Evolutionary conservation across 345 rosid species (phyloP), one percentile per base, ranked within the genome.

Genomic region (Boechera divaricarpa): DNA sequence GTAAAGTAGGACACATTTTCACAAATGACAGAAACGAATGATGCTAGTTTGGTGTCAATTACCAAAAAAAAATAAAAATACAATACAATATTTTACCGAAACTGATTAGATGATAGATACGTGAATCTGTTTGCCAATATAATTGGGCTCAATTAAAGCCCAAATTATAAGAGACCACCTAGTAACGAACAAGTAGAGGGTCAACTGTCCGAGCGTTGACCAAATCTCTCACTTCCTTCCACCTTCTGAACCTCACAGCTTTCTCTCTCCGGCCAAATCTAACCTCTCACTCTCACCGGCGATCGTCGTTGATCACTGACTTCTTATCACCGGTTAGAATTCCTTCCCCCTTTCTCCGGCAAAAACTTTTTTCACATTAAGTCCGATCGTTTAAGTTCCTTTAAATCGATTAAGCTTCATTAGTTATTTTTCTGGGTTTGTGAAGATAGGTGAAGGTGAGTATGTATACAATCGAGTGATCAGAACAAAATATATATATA

Each of bases 181-280:
- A 28, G 57, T 28, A 68, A 68, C 66, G 18, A 33, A 53, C 32
- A 44, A 69, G 56, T 70, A 42, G 58, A 21, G 16, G 44, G 76
- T 72, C 76, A 72, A 73, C 62, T 60, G 62, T 62, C 69, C 12
- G 52, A 62, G 4, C 77, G 69, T 72, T 72, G 77, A 62, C 77
- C 69, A 72, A 72, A 61, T 72, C 68, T 72, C 59, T 60, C 59
- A 45, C 57, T 59, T 11, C 16, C 16, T 16, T 16, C 16, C 16
- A 16, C 16, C 16, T 16, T 16, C 16, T 16, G 16, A 16, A 16
- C 16, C 63, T 69, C 54, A 47, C 51, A 42, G 4, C 32, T 56
- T 15, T 54, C 39, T 35, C 57, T 52, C 66, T 31, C 45, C 74
- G 66, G 12, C 66, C 65, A 58, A 32, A 31, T 56, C 16, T 16